Percentiles rank a stretch among this genome's conserved stretches.
Evolutionary conservation across 139 green algal genomes (phyloP).

Genomic region (Chlamydomonas sp.): DNA sequence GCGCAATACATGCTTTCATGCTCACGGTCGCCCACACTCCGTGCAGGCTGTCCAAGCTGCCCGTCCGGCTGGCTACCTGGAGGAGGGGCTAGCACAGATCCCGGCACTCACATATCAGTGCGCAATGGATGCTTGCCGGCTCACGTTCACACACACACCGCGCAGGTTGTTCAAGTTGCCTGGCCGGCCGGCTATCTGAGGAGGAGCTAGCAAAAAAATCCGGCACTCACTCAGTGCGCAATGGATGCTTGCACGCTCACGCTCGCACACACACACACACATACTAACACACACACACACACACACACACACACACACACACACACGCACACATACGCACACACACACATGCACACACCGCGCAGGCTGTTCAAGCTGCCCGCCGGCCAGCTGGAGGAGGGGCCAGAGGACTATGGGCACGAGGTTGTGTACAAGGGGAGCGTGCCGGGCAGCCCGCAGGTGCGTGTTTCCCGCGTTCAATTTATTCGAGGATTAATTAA

Average conservation of each 20-base stretch:
- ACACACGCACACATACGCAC: not conserved
- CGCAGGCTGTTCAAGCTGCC: constrained; percentile 84
- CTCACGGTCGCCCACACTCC: not conserved
- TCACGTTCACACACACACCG: no score
- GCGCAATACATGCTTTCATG: constrained; percentile 45
- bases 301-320: not conserved
- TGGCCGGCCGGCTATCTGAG: no score
- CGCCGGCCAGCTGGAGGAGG: not conserved
- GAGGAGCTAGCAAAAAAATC: no score
- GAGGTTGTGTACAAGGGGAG: not conserved
- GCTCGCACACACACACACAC: no score
- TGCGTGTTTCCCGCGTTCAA: not conserved
- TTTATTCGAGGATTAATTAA: not conserved
- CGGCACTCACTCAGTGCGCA: constrained; percentile 69
- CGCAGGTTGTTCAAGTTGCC: constrained; percentile 90
- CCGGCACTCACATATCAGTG: constrained; percentile 59
- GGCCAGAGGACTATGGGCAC: not conserved
- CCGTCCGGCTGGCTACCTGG: no score
- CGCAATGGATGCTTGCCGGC: constrained; percentile 58
- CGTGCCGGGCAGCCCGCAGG: not conserved
- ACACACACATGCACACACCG: not conserved
- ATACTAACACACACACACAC: not conserved
- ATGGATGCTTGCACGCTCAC: constrained; percentile 42
- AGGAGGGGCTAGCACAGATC: no score
- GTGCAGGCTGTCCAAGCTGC: constrained; percentile 89